Base-by-base conservation (phyloP, 2,329 filamentous ascomycete species). In the Beauveria sp. region DNA sequence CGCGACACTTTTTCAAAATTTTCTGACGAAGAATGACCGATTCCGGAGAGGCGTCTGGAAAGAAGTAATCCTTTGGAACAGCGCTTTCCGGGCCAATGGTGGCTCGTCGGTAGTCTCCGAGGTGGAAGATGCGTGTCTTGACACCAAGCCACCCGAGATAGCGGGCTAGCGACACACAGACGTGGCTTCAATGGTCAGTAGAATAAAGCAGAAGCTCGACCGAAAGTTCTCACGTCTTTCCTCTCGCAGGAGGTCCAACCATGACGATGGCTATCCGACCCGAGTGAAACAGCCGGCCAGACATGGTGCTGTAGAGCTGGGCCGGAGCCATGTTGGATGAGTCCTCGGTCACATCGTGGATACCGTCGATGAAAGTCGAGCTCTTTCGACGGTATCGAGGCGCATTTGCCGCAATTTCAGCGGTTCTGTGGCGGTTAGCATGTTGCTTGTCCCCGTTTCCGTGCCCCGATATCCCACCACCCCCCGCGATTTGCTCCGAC, bases 231-330 rank as follows among this genome's bases (percentile, higher is more conserved):
- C 76, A 91, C 83, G 95, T 99, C 78, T 99, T 99, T 64, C 95
- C 95, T 70, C 95, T 88, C 45, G 95, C 95, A 48, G 95, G 95
- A 34, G 97, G 84, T 26, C 95, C 95, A 67, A 98, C 95, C 73
- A 96, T 97, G 66, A 95, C 93, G 69, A 99, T 98, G 53, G 93
- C 93, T 72, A 99, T 99, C 62, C 93, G 87, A 53, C 95, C 95
- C 24, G 95, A 97, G 75, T 99, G 95, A 74, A 99, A 99, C 34
- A 99, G 86, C 48, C 95, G 87, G 54, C 95, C 95, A 53, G 93
- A 98, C 83, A 98, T 96, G 59, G 95, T 99, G 74, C 92, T 97
- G 79, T 99, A 99, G 51, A 99, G 83, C 78, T 99, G 95, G 67
- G 95, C 95, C 34, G 95, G 95, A 5, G 95, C 95, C 84, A 96